phyloP scores from a whole-genome alignment of 208 protist genomes.

The Trichomonas tenax region DNA sequence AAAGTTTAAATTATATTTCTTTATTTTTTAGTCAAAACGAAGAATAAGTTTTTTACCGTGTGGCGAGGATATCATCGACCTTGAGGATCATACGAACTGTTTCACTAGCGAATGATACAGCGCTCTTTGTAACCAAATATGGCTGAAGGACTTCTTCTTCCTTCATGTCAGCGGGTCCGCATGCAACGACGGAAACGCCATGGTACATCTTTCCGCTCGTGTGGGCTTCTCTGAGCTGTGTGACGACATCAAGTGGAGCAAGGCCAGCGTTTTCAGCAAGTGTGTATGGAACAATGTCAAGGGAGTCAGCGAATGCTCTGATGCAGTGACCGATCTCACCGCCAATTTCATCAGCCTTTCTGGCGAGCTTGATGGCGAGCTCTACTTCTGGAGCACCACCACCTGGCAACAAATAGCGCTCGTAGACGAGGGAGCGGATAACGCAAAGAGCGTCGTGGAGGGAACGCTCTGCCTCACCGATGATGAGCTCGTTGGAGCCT shows the following conservation, averaged over 20 bases:
- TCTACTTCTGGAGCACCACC: conserved; percentile 89
- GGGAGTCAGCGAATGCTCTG: conserved; percentile 73
- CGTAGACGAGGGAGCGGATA: conserved; percentile 90
- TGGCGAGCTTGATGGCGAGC: conserved; percentile 58
- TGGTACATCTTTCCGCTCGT: conserved; percentile 55
- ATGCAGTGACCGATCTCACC: conserved; percentile 75
- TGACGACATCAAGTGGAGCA: conserved; percentile 89
- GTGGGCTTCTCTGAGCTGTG: conserved; percentile 83
- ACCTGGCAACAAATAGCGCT: conserved; percentile 67
- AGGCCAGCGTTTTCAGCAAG: conserved; percentile 95
- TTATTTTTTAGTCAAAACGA: no score
- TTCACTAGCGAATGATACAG: conserved; percentile 87
- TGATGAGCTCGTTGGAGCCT: conserved; percentile 74
- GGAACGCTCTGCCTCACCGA: conserved; percentile 92
- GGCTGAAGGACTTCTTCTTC: conserved; percentile 94
- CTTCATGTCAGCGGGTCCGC: conserved; percentile 82
- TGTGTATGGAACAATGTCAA: conserved; percentile 81
- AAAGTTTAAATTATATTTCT: no score
- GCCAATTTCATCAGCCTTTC: conserved; percentile 61
- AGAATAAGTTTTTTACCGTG: background rate
- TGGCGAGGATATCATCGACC: conserved; percentile 74
- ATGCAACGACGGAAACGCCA: conserved; percentile 67
- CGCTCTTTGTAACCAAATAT: conserved; percentile 74
- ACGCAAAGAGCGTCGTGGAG: conserved; percentile 98
- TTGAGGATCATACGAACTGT: conserved; percentile 94